Conservation (phyloP, 2,329 filamentous ascomycete genomes). For the Akanthomyces lecanii region DNA sequence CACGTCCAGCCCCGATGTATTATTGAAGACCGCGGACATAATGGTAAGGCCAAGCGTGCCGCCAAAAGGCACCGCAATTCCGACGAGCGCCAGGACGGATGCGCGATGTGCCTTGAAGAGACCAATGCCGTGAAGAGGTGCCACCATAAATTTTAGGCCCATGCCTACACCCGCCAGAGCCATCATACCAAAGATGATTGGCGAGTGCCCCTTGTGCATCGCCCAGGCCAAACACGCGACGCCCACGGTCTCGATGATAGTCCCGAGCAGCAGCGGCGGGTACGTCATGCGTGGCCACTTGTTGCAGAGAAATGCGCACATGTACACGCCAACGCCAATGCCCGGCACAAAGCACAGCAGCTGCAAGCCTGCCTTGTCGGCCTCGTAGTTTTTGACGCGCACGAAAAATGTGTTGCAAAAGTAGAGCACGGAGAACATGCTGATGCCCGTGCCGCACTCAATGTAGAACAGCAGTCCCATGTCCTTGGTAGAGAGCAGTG, state of each 20-base stretch:
- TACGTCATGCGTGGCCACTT: slow-evolving; percentile 59
- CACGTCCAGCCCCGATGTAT: slow-evolving; percentile 35
- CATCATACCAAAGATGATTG: slow-evolving; percentile 62
- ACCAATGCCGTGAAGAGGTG: slow-evolving; percentile 58
- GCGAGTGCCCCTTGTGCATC: slow-evolving; percentile 43
- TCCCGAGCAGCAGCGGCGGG: slow-evolving; percentile 52
- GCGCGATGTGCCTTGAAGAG: slow-evolving; percentile 56
- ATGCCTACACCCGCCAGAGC: slow-evolving; percentile 59
- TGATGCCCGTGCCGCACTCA: slow-evolving; percentile 56
- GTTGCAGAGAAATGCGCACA: slow-evolving; percentile 58
- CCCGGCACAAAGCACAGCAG: slow-evolving; percentile 54
- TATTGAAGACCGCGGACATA: slow-evolving; percentile 67
- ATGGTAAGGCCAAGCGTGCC: slow-evolving; percentile 62
- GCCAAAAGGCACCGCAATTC: slow-evolving; percentile 57
- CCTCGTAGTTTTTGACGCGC: slow-evolving; percentile 48
- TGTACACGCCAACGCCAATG: slow-evolving; percentile 46
- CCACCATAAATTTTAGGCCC: slow-evolving; percentile 62
- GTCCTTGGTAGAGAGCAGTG: slow-evolving; percentile 53
- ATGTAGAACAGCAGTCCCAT: slow-evolving; percentile 58
- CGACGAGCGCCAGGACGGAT: slow-evolving; percentile 55
- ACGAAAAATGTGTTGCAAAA: slow-evolving; percentile 67
- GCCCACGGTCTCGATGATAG: slow-evolving; percentile 53
- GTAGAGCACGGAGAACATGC: slow-evolving; percentile 56
- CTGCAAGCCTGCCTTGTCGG: slow-evolving; percentile 49
- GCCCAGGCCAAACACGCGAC: slow-evolving; percentile 56